These are phyloP conservation scores for Exserohilum rostratum DNA, from an alignment of 2,329 filamentous ascomycete genomes.

Conservation along the genomic window DNA sequence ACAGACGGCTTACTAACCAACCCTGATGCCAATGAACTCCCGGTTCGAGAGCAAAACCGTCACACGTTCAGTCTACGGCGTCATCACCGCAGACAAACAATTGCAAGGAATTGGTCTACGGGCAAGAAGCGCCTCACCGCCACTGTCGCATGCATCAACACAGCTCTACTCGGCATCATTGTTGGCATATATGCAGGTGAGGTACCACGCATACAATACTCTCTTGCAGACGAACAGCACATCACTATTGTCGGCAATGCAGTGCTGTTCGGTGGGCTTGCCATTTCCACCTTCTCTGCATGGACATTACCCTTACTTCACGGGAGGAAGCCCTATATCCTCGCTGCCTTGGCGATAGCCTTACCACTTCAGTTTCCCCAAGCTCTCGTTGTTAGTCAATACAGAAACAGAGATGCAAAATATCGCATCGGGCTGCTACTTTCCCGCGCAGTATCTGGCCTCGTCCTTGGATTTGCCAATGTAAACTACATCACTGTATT, in stretches of 20 bases:
- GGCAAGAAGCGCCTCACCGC: slow-evolving; percentile 72
- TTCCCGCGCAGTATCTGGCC: slow-evolving; percentile 69
- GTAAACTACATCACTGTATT: slow-evolving; percentile 77
- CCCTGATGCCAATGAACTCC: slow-evolving; percentile 27
- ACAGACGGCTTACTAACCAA: slow-evolving; percentile 21
- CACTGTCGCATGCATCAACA: slow-evolving; percentile 72
- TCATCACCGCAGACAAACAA: slow-evolving; percentile 64
- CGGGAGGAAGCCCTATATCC: slow-evolving; percentile 77
- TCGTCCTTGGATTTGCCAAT: slow-evolving; percentile 74
- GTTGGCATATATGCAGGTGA: slow-evolving; percentile 78
- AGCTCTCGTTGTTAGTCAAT: slow-evolving; percentile 65
- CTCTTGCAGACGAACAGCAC: slow-evolving; percentile 72
- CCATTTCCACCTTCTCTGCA: slow-evolving; percentile 70
- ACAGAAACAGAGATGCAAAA: slow-evolving; percentile 57
- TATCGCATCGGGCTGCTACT: slow-evolving; percentile 68
- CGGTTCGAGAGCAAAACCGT: slow-evolving; percentile 32
- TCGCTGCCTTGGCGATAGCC: slow-evolving; percentile 69
- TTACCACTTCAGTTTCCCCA: slow-evolving; percentile 79
- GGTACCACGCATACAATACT: slow-evolving; percentile 80
- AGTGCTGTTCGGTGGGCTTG: slow-evolving; percentile 72
- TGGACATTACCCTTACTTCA: slow-evolving; percentile 79
- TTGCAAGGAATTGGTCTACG: slow-evolving; percentile 74
- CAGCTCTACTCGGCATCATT: slow-evolving; percentile 71
- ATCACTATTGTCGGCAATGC: slow-evolving; percentile 75
- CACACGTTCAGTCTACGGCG: slow-evolving; percentile 51